A percentile compares a stretch with the other conserved stretches of the same genome.
These are phyloP conservation scores for Tilletiopsis washingtonensis DNA, from an alignment of 1,284 basidiomycete genomes.

Conservation along the genomic window DNA sequence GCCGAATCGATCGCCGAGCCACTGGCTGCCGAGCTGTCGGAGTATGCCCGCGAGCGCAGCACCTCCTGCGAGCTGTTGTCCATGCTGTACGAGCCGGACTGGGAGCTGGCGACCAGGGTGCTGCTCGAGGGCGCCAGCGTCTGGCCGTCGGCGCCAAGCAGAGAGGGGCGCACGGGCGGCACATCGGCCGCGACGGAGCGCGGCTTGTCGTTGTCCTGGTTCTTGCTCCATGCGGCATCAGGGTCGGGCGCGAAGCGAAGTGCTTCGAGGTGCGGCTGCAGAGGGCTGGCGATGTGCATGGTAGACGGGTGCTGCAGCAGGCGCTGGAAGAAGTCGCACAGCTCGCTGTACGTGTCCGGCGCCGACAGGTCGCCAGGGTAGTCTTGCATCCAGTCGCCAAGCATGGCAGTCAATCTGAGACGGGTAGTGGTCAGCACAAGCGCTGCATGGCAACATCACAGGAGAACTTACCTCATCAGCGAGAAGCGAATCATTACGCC, in stretches of 20 bases:
- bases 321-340: slow-evolving; percentile 20
- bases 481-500: slow-evolving; percentile 32
- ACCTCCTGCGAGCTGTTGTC: too few relatives aligned
- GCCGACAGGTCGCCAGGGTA: slow-evolving; percentile 39
- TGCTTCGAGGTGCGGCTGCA: slow-evolving; percentile 20
- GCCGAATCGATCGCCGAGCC: not conserved
- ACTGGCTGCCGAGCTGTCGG: not conserved
- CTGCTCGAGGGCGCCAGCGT: not conserved
- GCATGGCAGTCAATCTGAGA: slow-evolving; percentile 22
- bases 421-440: not conserved
- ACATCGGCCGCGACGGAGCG: slow-evolving; percentile 13
- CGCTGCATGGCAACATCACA: not conserved
- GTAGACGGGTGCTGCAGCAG: slow-evolving; percentile 25
- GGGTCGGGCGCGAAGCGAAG: slow-evolving; percentile 20
- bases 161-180: slow-evolving; percentile 7
- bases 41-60: not conserved
- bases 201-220: slow-evolving; percentile 24
- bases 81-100: not conserved
- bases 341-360: slow-evolving; percentile 24
- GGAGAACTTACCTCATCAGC: slow-evolving; percentile 14
- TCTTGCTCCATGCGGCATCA: slow-evolving; percentile 35
- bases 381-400: slow-evolving; percentile 38
- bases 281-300: slow-evolving; percentile 21
- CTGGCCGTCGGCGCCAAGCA: not conserved
- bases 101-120: not conserved